Percentiles rank a stretch among this genome's conserved stretches.
Evolutionary conservation across 495 filamentous ascomycete genomes (phyloP).

Genomic region (Copromyces sp.): DNA sequence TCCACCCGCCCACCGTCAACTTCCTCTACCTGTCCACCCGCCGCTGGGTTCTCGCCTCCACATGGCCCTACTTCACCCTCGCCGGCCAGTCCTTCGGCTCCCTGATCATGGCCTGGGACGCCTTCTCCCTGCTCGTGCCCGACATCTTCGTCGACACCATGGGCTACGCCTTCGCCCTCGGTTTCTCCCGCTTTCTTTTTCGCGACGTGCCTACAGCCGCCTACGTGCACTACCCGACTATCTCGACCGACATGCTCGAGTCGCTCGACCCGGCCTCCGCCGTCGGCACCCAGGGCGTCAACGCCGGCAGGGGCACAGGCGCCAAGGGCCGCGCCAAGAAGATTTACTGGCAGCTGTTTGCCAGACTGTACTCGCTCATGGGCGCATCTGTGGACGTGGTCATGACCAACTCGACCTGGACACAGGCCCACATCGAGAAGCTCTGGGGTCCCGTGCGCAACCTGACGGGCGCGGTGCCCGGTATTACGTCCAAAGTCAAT

Average conservation of each 20-base stretch:
- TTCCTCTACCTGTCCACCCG: slow-evolving; percentile 87
- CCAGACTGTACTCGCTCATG: slow-evolving; percentile 66
- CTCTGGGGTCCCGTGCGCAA: slow-evolving; percentile 61
- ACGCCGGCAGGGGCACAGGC: slow-evolving; percentile 70
- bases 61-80: slow-evolving; percentile 90
- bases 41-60: slow-evolving; percentile 69
- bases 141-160: slow-evolving; percentile 96
- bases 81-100: slow-evolving; percentile 86
- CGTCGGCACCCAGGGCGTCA: slow-evolving; percentile 61
- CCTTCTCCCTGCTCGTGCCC: slow-evolving; percentile 82
- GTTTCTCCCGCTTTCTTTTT: slow-evolving; percentile 74
- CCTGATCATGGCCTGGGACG: slow-evolving; percentile 76
- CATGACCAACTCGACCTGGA: slow-evolving; percentile 97
- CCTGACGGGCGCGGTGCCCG: neutral
- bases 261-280: slow-evolving; percentile 55
- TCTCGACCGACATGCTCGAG: slow-evolving; percentile 93
- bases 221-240: slow-evolving; percentile 97
- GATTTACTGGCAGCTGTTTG: slow-evolving; percentile 80
- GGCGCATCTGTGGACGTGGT: slow-evolving; percentile 78
- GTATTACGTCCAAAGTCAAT: slow-evolving; percentile 5
- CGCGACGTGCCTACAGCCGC: slow-evolving; percentile 72
- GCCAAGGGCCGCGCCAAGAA: slow-evolving; percentile 56
- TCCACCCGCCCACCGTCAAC: slow-evolving; percentile 71
- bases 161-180: slow-evolving; percentile 90
- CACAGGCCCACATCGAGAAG: slow-evolving; percentile 66